A percentile compares a stretch with the other conserved stretches of the same genome.
These are phyloP conservation scores for Cordyceps pruinosa DNA, from an alignment of 2,329 filamentous ascomycete genomes.

Conservation along the genomic window DNA sequence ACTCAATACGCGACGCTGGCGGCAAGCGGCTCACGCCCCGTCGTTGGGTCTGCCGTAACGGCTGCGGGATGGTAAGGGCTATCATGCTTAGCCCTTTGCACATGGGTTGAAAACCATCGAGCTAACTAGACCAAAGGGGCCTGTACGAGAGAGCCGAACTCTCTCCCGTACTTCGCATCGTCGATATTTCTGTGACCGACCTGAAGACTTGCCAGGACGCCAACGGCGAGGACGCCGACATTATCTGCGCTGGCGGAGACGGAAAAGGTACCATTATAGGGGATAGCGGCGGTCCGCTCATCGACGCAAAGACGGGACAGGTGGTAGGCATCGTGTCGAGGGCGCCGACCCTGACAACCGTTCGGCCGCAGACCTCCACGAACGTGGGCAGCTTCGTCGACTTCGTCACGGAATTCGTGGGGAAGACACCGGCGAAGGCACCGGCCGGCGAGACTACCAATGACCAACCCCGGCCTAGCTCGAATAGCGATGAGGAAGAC, in stretches of 20 bases:
- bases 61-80: not conserved
- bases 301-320: not conserved
- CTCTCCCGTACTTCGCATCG: not conserved
- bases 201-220: not conserved
- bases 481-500: not conserved
- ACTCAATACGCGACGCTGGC: not conserved
- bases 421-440: not conserved
- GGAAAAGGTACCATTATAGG: not conserved
- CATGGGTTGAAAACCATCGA: not conserved
- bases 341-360: not conserved
- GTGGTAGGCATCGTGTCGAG: not conserved
- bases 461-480: not conserved
- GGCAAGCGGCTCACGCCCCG: not conserved
- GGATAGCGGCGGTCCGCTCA: not conserved
- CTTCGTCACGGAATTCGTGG: not conserved
- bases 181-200: not conserved
- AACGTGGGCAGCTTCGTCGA: not conserved
- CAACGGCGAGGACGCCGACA: not conserved
- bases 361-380: not conserved
- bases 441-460: not conserved
- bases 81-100: not conserved
- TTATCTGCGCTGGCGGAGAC: not conserved
- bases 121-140: not conserved
- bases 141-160: not conserved
- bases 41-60: not conserved